Evolutionary conservation across 257 asterid species (phyloP).

Genomic region (Solanum chiquidenum): DNA sequence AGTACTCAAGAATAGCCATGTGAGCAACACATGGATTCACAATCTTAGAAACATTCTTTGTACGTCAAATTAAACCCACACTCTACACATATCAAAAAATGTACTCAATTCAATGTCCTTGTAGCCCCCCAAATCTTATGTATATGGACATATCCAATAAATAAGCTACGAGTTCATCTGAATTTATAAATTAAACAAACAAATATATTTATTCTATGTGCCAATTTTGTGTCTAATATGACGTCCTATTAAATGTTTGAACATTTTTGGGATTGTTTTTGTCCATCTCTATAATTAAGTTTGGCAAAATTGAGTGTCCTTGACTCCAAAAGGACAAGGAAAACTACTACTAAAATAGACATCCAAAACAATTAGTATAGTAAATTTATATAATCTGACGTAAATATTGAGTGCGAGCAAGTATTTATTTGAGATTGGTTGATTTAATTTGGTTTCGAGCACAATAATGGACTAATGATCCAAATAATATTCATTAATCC

Average conservation of each 20-base stretch:
- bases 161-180: background rate
- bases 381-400: background rate
- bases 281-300: background rate
- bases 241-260: too few relatives aligned
- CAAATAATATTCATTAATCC: background rate
- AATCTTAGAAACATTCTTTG: background rate
- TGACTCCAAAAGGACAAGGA: background rate
- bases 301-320: background rate
- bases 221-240: background rate
- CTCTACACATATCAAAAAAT: background rate
- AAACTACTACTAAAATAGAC: background rate
- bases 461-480: background rate
- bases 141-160: background rate
- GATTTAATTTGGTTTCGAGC: background rate
- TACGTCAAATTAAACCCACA: background rate
- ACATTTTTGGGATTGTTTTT: background rate
- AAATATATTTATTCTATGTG: too few relatives aligned
- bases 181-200: background rate
- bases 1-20: background rate
- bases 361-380: background rate
- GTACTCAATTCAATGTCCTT: background rate
- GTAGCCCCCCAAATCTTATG: background rate
- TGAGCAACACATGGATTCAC: background rate
- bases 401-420: background rate
- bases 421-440: background rate